These are phyloP conservation scores for Rutstroemia sp. DNA, from an alignment of 2,329 filamentous ascomycete genomes.

Conservation along the genomic window DNA sequence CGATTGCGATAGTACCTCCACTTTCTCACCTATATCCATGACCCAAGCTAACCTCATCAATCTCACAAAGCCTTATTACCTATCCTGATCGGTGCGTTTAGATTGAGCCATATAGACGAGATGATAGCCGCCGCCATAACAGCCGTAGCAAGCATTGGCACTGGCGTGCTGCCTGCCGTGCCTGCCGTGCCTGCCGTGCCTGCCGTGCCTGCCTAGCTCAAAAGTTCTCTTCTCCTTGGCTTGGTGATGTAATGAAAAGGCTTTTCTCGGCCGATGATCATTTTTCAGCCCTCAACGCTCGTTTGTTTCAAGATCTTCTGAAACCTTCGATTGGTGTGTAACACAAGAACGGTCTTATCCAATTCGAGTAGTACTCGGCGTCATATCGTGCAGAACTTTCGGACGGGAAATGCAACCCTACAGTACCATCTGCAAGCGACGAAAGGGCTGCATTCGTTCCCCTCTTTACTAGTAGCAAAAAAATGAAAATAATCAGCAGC, in stretches of 20 bases:
- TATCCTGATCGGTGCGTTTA: background rate
- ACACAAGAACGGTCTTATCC: background rate
- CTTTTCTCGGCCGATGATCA: background rate
- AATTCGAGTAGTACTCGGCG: background rate
- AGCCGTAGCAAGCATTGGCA: background rate
- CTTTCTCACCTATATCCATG: background rate
- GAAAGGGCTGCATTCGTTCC: background rate
- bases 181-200: too few relatives aligned
- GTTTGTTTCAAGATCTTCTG: slow-evolving; percentile 9
- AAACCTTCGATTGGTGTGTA: slow-evolving; percentile 2
- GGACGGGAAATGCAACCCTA: background rate
- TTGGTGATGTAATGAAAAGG: background rate
- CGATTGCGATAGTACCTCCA: background rate
- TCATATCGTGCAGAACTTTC: background rate
- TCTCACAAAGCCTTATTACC: background rate
- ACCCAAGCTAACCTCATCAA: background rate
- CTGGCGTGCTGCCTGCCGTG: too few relatives aligned
- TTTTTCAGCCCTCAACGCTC: background rate
- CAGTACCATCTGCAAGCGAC: background rate
- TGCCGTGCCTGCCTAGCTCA: background rate
- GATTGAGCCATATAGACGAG: background rate
- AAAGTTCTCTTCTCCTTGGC: background rate
- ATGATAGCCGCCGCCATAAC: background rate
- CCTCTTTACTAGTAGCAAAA: background rate
- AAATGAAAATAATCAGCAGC: background rate